Evolutionary conservation across 352 stramenopile genomes (phyloP).

Genomic region (Globisporangium takayamanum): DNA sequence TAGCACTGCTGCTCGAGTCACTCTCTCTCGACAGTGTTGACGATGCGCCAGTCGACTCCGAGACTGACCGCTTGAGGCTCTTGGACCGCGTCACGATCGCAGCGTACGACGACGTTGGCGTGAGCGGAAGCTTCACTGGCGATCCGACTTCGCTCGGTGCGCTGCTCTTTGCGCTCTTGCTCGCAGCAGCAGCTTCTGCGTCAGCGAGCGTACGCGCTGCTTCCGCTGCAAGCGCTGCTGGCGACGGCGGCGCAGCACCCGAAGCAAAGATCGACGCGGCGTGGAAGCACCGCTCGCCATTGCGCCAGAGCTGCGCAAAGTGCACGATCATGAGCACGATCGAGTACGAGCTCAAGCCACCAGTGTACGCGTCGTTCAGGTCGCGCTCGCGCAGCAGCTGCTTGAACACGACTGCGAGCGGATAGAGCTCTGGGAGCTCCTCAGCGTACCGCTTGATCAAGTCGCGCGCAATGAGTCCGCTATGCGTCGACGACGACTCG

Average conservation of each 20-base stretch:
- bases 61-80: constrained; percentile 22
- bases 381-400: constrained; percentile 84
- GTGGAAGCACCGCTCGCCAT: constrained; percentile 43
- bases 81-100: constrained; percentile 34
- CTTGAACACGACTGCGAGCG: constrained; percentile 88
- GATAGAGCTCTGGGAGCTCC: constrained; percentile 83
- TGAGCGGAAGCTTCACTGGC: constrained; percentile 4
- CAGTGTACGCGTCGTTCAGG: constrained; percentile 90
- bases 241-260: constrained; percentile 35
- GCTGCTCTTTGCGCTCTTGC: constrained; percentile 4
- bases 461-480: constrained; percentile 70
- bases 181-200: not conserved
- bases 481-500: constrained; percentile 75
- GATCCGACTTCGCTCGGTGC: constrained; percentile 4
- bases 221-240: constrained; percentile 20
- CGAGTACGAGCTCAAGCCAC: constrained; percentile 88
- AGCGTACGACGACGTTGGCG: constrained; percentile 56
- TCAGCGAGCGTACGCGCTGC: constrained; percentile 12
- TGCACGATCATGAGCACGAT: constrained; percentile 91
- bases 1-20: constrained; percentile 1
- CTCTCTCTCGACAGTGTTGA: too few species aligned
- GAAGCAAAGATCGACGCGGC: constrained; percentile 61
- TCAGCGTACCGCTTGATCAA: constrained; percentile 82
- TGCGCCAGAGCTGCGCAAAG: constrained; percentile 68
- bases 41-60: not conserved